Evolutionary conservation across 352 stramenopile genomes (phyloP), one percentile per base, ranked within the genome.

Genomic region (Blastocystis sp.): DNA sequence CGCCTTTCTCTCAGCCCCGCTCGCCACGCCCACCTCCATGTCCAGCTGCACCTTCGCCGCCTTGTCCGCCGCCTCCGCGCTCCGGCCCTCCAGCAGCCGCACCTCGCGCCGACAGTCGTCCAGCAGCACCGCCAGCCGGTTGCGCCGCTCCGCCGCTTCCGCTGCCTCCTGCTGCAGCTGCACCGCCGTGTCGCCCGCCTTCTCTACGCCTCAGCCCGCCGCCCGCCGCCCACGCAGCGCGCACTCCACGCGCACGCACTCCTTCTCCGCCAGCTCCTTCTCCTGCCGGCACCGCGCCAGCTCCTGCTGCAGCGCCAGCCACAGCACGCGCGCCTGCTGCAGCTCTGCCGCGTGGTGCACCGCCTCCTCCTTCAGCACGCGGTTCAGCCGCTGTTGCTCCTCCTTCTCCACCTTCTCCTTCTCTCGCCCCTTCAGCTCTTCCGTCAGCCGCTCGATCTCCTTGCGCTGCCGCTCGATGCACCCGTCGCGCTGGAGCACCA

Each of bases 221-320:
- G 14, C 6, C 6, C 48, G 6, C 6, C 6, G 48, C 48, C 48
- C 14, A 57, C 74, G 74, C 24, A 84, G 42, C 24, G 74, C 74
- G 24, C 48, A 69, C 48, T 84, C 74, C 9, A 84, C 52, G 17
- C 74, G 74, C 24, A 68, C 54, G 54, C 42, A 84, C 54, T 84
- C 74, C 28, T 84, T 84, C 61, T 66, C 45, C 19, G 34, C 7
- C n/a, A 57, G 54, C 48, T 84, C 54, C 34, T 57, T 34, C 54
- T 84, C 74, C 61, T 84, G 74, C 21, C 74, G 74, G 45, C 48
- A 42, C 1, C 74, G 74, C 0, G 45, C 2, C 17, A 84, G 43
- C 60, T 84, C 74, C 21, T 70, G 17, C 28, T 64, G 57, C 24
- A 84, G 21, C 48, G 74, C 34, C 24, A 84, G 74, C 21, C 45